phyloP scores from a whole-genome alignment of 441 rosid genomes.

The Erodium texanum region DNA sequence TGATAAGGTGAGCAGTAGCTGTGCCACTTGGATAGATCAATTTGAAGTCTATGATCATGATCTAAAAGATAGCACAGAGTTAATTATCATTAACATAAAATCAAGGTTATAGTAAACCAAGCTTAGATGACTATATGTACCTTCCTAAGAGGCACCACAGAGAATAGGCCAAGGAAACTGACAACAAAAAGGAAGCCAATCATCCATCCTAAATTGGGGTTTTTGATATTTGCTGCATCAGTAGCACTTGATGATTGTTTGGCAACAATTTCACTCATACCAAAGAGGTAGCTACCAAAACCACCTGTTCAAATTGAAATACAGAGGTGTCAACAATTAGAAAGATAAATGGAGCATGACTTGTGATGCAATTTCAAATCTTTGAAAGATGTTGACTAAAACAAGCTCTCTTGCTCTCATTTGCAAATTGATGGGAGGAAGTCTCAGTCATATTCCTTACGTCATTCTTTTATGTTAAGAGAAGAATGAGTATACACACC shows the following conservation, averaged over 20 bases:
- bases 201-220: constrained; percentile 19
- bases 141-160: constrained; percentile 21
- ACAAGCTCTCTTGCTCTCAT: no score
- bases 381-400: no score
- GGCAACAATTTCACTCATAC: constrained; percentile 14
- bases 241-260: constrained; percentile 1
- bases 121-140: not conserved
- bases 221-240: constrained; percentile 4
- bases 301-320: constrained; percentile 11
- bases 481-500: no score
- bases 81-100: not conserved
- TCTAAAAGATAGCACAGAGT: constrained; percentile 10
- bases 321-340: no score
- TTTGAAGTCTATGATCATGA: constrained; percentile 22
- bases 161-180: constrained; percentile 24
- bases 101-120: not conserved
- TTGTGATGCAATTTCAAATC: no score
- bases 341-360: no score
- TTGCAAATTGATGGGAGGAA: no score
- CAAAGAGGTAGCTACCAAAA: constrained; percentile 19
- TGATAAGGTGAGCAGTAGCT: constrained; percentile 16
- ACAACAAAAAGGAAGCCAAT: constrained; percentile 23
- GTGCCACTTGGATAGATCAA: constrained; percentile 16
- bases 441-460: no score
- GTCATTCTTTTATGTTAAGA: not conserved